Evolutionary conservation across 1,139 yeast genomes (phyloP), one percentile per base, ranked within the genome.

Genomic region (Scheffersomyces quercinus): DNA sequence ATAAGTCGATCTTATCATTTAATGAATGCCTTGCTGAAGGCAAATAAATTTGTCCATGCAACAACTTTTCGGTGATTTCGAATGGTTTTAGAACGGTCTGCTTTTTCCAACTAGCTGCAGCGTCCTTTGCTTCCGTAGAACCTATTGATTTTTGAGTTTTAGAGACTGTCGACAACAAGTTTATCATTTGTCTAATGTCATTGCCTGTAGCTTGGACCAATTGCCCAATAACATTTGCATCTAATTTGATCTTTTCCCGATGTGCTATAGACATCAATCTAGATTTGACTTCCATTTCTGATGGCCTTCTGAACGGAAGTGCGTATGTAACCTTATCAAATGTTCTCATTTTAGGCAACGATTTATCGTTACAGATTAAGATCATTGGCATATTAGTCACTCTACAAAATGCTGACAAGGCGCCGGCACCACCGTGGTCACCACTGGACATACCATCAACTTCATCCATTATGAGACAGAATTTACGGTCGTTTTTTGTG

Each of bases 361-460:
- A 78, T 52, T 89, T 84, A 60, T 95, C 99, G 65, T 95, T 95
- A 71, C 99, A 93, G 49, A 95, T 90, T 43, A 93, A 75, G 49
- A 95, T 89, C 70, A 95, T 78, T 11, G 99, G 99, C 59, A 93
- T 88, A 41, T 83, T 77, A 0, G 99, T 90, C 38, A 82, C 83
- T 36, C 85, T 77, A 62, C 98, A 93, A 55, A 89, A 85, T 36
- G 85, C 83, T 0, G 97, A 91, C 67, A 95, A 77, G 46, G 93
- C 96, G 24, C 97, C 98, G 15, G 95, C 97, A 51, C 99, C 99
- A 50, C 99, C 99, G 56, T 95, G 85, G 64, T 95, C 99, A 51
- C 99, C 99, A 57, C 95, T 90, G 36, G 97, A 88, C 99, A 95
- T 93, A 53, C 99, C 99, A 64, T 95, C 99, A 29, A 95, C 99